Percentiles rank a stretch among this genome's conserved stretches.
Conservation (phyloP, 148 eudicot species). For the Vaccinium macrocarpon region DNA sequence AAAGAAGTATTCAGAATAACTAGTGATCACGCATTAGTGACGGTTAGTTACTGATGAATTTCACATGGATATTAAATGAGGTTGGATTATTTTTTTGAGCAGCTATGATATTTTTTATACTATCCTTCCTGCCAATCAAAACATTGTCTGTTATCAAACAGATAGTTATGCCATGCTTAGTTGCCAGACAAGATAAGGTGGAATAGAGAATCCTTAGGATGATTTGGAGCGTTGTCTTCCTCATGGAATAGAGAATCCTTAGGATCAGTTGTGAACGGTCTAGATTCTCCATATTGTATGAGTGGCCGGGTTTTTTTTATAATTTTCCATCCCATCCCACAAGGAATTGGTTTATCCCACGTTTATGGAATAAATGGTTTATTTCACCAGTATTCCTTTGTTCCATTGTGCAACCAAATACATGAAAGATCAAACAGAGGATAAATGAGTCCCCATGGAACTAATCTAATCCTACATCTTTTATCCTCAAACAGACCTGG, state of each 20-base stretch:
- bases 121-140: not conserved
- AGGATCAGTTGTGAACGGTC: too few species aligned
- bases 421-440: not conserved
- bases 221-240: not conserved
- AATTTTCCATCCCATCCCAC: not conserved
- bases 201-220: not conserved
- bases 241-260: not conserved
- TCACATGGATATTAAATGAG: not conserved
- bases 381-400: not conserved
- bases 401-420: not conserved
- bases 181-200: not conserved
- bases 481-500: not conserved
- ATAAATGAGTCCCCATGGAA: not conserved
- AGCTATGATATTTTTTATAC: not conserved
- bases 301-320: not conserved
- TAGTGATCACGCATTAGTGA: not conserved
- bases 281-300: not conserved
- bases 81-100: not conserved
- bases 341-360: not conserved
- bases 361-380: not conserved
- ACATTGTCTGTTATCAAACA: not conserved
- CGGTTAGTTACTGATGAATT: not conserved
- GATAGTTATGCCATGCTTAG: too few species aligned
- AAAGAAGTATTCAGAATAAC: not conserved
- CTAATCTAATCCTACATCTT: not conserved